Conservation (phyloP, 2,329 filamentous ascomycete genomes). For the Arthrinium puccinioides region DNA sequence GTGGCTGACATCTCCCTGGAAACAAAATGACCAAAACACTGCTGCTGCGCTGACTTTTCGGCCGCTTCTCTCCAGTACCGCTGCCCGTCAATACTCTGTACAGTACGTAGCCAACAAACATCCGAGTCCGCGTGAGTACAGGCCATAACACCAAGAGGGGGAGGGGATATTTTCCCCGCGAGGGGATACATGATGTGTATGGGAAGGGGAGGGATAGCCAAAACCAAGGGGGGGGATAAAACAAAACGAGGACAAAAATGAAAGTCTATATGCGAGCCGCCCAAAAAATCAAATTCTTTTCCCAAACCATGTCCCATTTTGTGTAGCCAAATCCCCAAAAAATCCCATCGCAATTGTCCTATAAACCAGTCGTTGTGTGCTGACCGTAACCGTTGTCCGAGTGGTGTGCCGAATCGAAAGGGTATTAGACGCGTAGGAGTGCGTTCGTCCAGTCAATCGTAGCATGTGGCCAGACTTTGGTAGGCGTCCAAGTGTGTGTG, state of each 20-base stretch:
- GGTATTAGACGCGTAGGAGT: too few species aligned
- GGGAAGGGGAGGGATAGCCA: not conserved
- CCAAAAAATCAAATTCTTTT: slow-evolving; percentile 16
- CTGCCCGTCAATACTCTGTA: slow-evolving; percentile 10
- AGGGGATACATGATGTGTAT: slow-evolving; percentile 10
- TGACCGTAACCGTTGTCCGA: too few species aligned
- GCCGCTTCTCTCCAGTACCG: too few species aligned
- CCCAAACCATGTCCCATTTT: slow-evolving; percentile 20
- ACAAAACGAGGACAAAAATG: slow-evolving; percentile 17
- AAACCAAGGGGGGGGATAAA: slow-evolving; percentile 14
- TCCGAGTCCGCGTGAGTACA: slow-evolving; percentile 2
- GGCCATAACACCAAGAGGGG: slow-evolving; percentile 1
- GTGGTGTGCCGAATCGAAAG: too few species aligned
- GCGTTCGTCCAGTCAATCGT: too few species aligned
- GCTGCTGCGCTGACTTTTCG: too few species aligned
- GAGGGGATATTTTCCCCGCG: slow-evolving; percentile 12
- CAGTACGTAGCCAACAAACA: not conserved
- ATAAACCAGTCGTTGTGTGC: not conserved
- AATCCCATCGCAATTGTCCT: not conserved
- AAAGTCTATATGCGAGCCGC: slow-evolving; percentile 25
- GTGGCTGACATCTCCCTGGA: slow-evolving; percentile 19
- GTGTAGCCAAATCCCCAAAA: slow-evolving; percentile 11
- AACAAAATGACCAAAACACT: slow-evolving; percentile 11
- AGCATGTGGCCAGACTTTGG: too few species aligned
- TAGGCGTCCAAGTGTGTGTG: too few species aligned